Evolutionary conservation across 1,284 basidiomycete species (phyloP).

Genomic region (Lentinula novae-zelandiae): DNA sequence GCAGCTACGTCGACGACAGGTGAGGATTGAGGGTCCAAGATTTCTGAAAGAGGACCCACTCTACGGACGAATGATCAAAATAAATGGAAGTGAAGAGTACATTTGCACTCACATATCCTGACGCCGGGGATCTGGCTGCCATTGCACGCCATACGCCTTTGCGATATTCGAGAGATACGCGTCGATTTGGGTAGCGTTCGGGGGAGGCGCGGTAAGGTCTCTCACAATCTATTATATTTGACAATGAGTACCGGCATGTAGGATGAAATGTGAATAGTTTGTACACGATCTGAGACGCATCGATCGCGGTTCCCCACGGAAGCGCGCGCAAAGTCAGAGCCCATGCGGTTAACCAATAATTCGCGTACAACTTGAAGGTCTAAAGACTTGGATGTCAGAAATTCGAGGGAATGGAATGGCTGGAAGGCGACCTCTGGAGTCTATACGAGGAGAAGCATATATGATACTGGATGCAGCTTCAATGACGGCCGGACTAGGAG

Average conservation of each 20-base stretch:
- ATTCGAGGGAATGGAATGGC: background rate
- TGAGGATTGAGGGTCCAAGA: slow-evolving; percentile 46
- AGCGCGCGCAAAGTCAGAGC: slow-evolving; percentile 53
- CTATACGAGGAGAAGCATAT: slow-evolving; percentile 51
- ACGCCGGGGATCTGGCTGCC: slow-evolving; percentile 57
- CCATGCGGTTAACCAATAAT: slow-evolving; percentile 51
- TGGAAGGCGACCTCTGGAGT: slow-evolving; percentile 48
- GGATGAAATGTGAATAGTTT: slow-evolving; percentile 14
- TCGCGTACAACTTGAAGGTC: slow-evolving; percentile 56
- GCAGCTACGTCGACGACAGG: slow-evolving; percentile 54
- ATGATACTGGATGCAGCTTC: slow-evolving; percentile 70
- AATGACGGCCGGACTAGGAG: slow-evolving; percentile 44
- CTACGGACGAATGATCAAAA: slow-evolving; percentile 28
- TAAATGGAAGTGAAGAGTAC: slow-evolving; percentile 2
- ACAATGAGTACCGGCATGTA: slow-evolving; percentile 11
- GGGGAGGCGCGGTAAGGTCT: slow-evolving; percentile 46
- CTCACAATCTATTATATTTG: slow-evolving; percentile 41
- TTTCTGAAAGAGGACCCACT: slow-evolving; percentile 51
- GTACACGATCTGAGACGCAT: slow-evolving; percentile 51
- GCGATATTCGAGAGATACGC: slow-evolving; percentile 53
- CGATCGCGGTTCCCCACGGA: slow-evolving; percentile 47
- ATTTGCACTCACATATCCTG: slow-evolving; percentile 51
- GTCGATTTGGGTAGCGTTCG: slow-evolving; percentile 55
- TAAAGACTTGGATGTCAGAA: slow-evolving; percentile 23
- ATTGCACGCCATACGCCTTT: slow-evolving; percentile 48